Conservation (phyloP, 345 rosid genomes). For the Dovyalis caffra region DNA sequence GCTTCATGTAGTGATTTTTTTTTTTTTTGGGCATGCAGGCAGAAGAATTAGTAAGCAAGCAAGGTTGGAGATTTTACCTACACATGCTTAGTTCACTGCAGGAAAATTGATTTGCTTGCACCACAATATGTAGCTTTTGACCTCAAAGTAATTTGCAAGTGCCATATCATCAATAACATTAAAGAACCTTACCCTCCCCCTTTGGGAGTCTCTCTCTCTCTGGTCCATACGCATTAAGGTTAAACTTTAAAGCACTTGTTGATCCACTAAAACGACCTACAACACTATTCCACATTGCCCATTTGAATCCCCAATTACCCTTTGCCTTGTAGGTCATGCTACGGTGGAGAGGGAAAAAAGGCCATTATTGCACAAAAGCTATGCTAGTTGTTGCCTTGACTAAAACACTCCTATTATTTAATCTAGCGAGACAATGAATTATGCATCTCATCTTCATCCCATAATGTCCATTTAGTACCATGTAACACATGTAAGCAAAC, state of each 20-base stretch:
- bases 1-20: too few relatives aligned
- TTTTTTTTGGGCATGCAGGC: too few relatives aligned
- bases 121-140: not conserved
- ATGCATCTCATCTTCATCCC: constrained; percentile 13
- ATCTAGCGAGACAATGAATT: constrained; percentile 17
- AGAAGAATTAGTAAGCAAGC: too few relatives aligned
- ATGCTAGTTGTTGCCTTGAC: constrained; percentile 32
- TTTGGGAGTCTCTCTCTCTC: not conserved
- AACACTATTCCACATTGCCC: constrained; percentile 3
- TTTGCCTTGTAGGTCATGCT: constrained; percentile 7
- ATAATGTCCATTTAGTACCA: not conserved
- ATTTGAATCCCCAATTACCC: constrained; percentile 13
- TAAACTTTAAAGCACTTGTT: constrained; percentile 7
- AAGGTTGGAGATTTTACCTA: too few relatives aligned
- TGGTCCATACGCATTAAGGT: constrained; percentile 3
- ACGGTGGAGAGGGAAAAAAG: not conserved
- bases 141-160: not conserved
- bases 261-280: constrained; percentile 20
- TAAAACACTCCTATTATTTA: constrained; percentile 22
- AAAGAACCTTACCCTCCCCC: constrained; percentile 14
- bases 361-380: constrained; percentile 31
- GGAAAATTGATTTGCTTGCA: too few relatives aligned
- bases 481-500: too few relatives aligned
- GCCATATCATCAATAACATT: not conserved
- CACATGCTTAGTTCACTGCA: too few relatives aligned